Evolutionary conservation across 2,329 filamentous ascomycete genomes (phyloP).

Genomic region (Karstenula rhodostoma): DNA sequence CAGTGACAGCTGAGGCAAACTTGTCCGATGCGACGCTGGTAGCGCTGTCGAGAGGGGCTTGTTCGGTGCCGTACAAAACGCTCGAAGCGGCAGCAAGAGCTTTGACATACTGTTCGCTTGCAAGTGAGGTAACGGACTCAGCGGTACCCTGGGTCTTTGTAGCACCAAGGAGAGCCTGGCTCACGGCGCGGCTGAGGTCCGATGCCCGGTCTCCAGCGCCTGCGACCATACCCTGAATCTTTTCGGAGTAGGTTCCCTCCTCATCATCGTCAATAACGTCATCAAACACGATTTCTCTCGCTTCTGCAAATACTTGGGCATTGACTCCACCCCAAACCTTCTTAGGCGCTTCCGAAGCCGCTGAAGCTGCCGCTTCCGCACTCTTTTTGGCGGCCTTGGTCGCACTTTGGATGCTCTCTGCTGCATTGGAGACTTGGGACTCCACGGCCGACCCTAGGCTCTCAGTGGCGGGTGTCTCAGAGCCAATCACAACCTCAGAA

Average conservation of each 20-base stretch:
- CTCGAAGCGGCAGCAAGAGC: conserved; percentile 66
- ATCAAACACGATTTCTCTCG: conserved; percentile 57
- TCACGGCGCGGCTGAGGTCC: conserved; percentile 63
- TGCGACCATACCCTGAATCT: conserved; percentile 60
- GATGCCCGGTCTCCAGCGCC: conserved; percentile 62
- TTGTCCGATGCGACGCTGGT: conserved; percentile 62
- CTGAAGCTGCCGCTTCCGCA: conserved; percentile 32
- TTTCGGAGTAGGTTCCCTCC: conserved; percentile 58
- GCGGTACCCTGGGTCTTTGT: conserved; percentile 56
- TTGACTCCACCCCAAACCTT: conserved; percentile 65
- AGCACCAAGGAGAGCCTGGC: conserved; percentile 61
- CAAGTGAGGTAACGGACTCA: conserved; percentile 62
- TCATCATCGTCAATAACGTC: conserved; percentile 60
- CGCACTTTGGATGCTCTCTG: conserved; percentile 28
- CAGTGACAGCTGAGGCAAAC: conserved; percentile 65
- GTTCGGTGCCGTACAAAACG: conserved; percentile 61
- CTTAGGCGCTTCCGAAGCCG: conserved; percentile 46
- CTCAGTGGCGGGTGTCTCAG: conserved; percentile 10
- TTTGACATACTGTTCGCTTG: conserved; percentile 64
- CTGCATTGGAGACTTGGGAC: conserved; percentile 26
- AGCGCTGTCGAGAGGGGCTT: conserved; percentile 53
- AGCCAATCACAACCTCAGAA: conserved; percentile 23
- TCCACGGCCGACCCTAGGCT: conserved; percentile 22
- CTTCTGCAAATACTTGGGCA: conserved; percentile 59
- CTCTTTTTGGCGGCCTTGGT: conserved; percentile 30